These are phyloP conservation scores for Rhizopogon vesiculosus DNA, from an alignment of 768 basidiomycete species.

Conservation along the genomic window DNA sequence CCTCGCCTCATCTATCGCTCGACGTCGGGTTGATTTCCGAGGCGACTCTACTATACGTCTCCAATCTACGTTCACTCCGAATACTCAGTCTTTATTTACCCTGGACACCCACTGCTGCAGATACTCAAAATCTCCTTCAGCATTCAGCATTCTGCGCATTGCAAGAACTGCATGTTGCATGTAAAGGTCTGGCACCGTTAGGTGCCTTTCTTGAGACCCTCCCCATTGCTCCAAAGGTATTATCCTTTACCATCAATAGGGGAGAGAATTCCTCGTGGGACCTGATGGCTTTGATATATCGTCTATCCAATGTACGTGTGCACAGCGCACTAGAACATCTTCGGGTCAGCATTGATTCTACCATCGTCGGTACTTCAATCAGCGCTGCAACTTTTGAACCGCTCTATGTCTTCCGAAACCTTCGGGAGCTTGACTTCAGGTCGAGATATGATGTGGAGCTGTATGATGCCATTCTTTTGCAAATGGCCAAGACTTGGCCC, in stretches of 20 bases:
- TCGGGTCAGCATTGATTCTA: not conserved
- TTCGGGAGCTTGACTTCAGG: not conserved
- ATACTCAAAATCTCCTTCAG: no score
- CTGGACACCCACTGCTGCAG: no score
- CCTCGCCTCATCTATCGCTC: no score
- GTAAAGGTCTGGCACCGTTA: not conserved
- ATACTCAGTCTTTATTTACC: no score
- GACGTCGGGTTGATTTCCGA: slow-evolving; percentile 6
- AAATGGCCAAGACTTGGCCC: slow-evolving; percentile 1
- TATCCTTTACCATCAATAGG: not conserved
- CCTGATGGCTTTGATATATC: not conserved
- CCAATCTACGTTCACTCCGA: slow-evolving; percentile 15
- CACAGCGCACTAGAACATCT: not conserved
- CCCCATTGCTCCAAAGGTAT: not conserved
- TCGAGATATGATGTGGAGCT: not conserved
- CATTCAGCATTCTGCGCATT: no score
- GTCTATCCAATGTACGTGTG: not conserved
- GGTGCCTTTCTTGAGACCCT: no score
- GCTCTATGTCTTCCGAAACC: not conserved
- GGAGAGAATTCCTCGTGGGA: not conserved
- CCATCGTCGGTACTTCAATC: not conserved
- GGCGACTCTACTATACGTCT: slow-evolving; percentile 17
- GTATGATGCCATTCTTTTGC: not conserved
- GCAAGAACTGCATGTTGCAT: no score
- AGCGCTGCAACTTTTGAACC: not conserved